Evolutionary conservation across 768 basidiomycete genomes (phyloP).

Genomic region (Collybia sp.): DNA sequence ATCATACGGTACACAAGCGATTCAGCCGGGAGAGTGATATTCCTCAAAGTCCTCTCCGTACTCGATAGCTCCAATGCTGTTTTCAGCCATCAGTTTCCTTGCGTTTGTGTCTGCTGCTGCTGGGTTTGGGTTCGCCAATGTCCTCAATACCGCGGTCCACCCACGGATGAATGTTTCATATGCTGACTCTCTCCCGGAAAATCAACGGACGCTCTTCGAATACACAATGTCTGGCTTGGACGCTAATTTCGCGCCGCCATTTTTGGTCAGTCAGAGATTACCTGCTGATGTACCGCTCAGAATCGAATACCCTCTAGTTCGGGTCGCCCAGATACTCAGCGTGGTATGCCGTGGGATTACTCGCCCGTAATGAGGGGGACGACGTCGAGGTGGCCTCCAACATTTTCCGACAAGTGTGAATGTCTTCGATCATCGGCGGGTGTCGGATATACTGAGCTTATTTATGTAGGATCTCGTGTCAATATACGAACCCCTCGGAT

Average conservation of each 20-base stretch:
- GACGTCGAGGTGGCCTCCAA: slow-evolving; percentile 15
- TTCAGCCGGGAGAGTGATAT: no score
- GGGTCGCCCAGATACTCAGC: slow-evolving; percentile 23
- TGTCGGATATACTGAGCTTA: slow-evolving; percentile 2
- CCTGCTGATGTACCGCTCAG: not conserved
- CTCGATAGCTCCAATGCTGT: no score
- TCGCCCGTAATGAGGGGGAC: slow-evolving; percentile 19
- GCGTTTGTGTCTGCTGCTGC: no score
- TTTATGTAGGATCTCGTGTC: slow-evolving; percentile 2
- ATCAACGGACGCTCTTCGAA: slow-evolving; percentile 17
- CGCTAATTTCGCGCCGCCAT: slow-evolving; percentile 17
- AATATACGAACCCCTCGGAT: slow-evolving; percentile 20
- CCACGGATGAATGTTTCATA: slow-evolving; percentile 10
- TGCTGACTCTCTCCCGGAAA: slow-evolving; percentile 12
- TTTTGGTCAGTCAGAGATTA: slow-evolving; percentile 12
- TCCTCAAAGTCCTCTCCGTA: not conserved
- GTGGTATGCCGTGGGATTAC: slow-evolving; percentile 23
- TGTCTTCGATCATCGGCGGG: no score
- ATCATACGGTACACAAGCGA: no score
- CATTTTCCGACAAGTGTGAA: slow-evolving; percentile 15
- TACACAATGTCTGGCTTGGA: slow-evolving; percentile 20
- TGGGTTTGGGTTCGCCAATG: no score
- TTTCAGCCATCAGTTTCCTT: no score
- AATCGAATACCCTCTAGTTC: slow-evolving; percentile 12
- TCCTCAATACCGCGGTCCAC: no score